These are phyloP conservation scores for Dendrocalamus latiflorus DNA, from an alignment of 202 grass and related monocot genomes.

Conservation along the genomic window DNA sequence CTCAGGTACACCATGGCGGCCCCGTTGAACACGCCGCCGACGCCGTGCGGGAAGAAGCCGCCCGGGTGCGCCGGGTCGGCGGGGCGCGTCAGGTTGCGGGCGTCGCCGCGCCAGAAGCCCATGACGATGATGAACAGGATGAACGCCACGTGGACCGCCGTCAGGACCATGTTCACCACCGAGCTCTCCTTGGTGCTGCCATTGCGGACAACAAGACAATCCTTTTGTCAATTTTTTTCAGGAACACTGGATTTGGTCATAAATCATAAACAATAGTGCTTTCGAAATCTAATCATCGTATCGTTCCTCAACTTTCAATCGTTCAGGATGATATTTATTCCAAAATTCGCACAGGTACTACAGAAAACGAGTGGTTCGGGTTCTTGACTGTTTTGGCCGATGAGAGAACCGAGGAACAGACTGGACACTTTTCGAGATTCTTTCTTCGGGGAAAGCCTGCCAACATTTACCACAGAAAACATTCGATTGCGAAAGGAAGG, in stretches of 20 bases:
- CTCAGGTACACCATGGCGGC: conserved; percentile 90
- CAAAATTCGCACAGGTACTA: not conserved
- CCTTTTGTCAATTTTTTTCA: not conserved
- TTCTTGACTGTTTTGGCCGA: conserved; percentile 9
- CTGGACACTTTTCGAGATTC: not conserved
- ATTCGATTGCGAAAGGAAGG: not conserved
- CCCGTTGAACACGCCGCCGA: conserved; percentile 72
- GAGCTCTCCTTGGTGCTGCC: conserved; percentile 95
- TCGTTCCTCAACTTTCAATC: not conserved
- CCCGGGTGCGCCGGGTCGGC: conserved; percentile 44
- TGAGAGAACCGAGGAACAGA: not conserved
- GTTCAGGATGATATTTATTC: not conserved
- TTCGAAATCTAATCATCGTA: not conserved
- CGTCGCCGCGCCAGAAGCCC: conserved; percentile 69
- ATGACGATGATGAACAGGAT: conserved; percentile 83
- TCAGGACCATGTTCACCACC: conserved; percentile 77
- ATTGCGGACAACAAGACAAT: not conserved
- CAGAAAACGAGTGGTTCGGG: not conserved
- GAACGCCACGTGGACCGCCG: conserved; percentile 71
- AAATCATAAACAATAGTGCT: not conserved
- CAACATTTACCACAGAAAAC: not conserved
- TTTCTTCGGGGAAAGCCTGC: not conserved
- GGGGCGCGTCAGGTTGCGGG: conserved; percentile 55
- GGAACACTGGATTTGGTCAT: not conserved
- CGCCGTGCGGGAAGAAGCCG: conserved; percentile 79